Evolutionary conservation across 129 eudicot genomes (phyloP), one percentile per base, ranked within the genome.

Genomic region (Mikania micrantha): DNA sequence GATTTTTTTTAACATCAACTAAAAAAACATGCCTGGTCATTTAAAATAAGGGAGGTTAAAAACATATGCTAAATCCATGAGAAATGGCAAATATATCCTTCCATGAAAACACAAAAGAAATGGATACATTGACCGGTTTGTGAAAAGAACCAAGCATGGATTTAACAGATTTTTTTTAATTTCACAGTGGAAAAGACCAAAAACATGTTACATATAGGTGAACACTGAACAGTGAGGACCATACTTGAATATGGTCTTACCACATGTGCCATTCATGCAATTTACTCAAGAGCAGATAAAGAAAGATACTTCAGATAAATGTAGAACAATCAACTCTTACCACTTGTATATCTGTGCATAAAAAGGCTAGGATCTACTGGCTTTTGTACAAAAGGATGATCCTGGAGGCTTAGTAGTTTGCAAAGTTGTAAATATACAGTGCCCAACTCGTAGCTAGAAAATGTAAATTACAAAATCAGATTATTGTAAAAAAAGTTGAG

Each of bases 361-460:
- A 80, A 90, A 38, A 90, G 86, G 75, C 91, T 87, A 20, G 97
- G 97, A 84, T 90, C 97, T 65, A 87, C 88, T 57, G 77, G 87
- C 40, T 87, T 82, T 63, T 84, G 97, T 76, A 90, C 77, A 87
- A 90, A 69, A 2, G 84, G 80, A 74, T 80, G 81, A 60, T 84
- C 84, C 29, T 84, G 74, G 52, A 90, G 86, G 72, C 81, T 83
- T 60, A 90, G 71, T 61, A 84, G 60, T 77, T 74, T 71, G 84
- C 91, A 80, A 39, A 90, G 87, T 80, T 80, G 84, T 58, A 90
- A 73, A 82, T 87, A 90, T 60, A 84, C 88, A 45, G 78, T 85
- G 34, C 97, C 97, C 62, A 90, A 76, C 66, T 84, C 89, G 50
- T 87, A 90, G 29, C 95, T 88, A 13, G 10, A 65, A 70, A 24